Conservation (phyloP, 768 basidiomycete species). For the Trametes elegans region DNA sequence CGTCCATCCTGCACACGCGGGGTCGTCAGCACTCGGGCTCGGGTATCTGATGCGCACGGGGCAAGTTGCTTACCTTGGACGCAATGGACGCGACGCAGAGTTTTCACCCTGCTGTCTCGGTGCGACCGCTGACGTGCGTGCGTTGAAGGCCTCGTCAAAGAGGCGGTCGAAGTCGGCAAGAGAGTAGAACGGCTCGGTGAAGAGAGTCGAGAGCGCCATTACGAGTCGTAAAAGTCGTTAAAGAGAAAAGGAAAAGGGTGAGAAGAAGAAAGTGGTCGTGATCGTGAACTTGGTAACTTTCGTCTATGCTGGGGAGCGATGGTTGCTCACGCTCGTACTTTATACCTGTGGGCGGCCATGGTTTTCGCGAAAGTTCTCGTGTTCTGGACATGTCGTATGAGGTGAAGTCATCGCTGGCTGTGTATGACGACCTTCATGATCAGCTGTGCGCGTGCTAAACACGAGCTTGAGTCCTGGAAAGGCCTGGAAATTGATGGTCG, state of each 20-base stretch:
- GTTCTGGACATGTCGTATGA: no score
- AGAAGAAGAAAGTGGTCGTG: slow-evolving; percentile 17
- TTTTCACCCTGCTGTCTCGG: slow-evolving; percentile 2
- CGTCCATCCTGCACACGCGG: slow-evolving; percentile 48
- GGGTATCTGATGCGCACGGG: no score
- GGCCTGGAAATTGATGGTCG: no score
- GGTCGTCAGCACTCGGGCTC: slow-evolving; percentile 6
- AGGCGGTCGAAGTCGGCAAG: slow-evolving; percentile 42
- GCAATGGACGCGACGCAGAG: slow-evolving; percentile 11
- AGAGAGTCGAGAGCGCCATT: slow-evolving; percentile 37
- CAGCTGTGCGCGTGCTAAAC: no score
- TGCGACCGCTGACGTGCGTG: slow-evolving; percentile 19
- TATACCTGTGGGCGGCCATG: no score
- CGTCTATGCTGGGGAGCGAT: slow-evolving; percentile 16
- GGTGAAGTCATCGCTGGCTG: no score
- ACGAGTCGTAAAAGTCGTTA: slow-evolving; percentile 18
- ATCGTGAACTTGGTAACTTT: slow-evolving; percentile 16
- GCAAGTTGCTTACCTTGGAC: slow-evolving; percentile 22
- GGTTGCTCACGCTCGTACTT: no score
- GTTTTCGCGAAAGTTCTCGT: no score
- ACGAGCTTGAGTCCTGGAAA: no score
- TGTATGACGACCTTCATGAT: no score
- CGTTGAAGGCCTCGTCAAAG: slow-evolving; percentile 39
- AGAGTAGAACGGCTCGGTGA: slow-evolving; percentile 42
- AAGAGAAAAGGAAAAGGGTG: slow-evolving; percentile 1